Evolutionary conservation across 192 early-diverging fungal species (phyloP), one percentile per base, ranked within the genome.

Genomic region (Podila horticola): DNA sequence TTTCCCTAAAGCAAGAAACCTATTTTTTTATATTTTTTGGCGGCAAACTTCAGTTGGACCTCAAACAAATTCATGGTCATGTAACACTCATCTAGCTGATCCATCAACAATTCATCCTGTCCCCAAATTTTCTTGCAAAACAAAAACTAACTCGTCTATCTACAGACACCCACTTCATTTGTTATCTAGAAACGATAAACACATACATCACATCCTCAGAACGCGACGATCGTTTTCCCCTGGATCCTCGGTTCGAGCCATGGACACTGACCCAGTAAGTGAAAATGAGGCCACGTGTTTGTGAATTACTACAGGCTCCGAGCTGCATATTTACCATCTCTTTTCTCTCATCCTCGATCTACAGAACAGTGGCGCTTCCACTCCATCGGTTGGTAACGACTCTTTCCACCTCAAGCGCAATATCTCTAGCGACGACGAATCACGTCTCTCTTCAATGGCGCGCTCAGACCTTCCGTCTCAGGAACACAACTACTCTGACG

Each of bases 321-420:
- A 26, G 60, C 60, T 62, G 28, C 26, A 20, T 30, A 26, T 31
- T 31, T 1, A 30, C 5, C 19, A 41, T 52, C n/a, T 22, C 51
- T 11, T 55, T 24, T 34, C 28, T 28, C 31, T 7, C 22, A 13
- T 52, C 7, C n/a, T 55, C 29, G 24, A 8, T 57, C 13, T 20
- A n/a, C 31, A 20, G 17, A 52, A 76, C 62, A 64, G 57, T 33
- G 68, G 59, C 26, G 64, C 31, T 2, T 76, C 74, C 17, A 75
- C 67, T n/a, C 62, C 74, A 7, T 65, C 63, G 20, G 62, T 58
- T 19, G 67, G 60, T 28, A 66, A 71, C 22, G 75, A 79, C 2
- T 0, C 48, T 15, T 71, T 67, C 20, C 52, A 29, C 13, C 64
- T 67, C 19, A 79, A 79, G 30, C 30, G 75, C 22, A 65, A 41